Base-by-base conservation (phyloP, 83 land plant species). In the Thuja plicata region DNA sequence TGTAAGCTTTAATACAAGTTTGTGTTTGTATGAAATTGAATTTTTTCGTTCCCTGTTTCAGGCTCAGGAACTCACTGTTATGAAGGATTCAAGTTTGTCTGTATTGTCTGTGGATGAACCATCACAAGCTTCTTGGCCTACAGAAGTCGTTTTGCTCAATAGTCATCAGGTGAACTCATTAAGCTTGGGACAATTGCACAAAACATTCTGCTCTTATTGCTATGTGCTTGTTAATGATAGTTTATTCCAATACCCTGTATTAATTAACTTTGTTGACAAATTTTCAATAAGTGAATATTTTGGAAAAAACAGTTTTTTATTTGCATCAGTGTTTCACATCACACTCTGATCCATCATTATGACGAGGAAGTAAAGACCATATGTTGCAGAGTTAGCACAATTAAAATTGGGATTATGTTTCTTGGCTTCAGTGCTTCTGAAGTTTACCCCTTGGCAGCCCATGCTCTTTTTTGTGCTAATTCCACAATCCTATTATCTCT, bases 121-220 rank as follows among this genome's bases (percentile, higher is more conserved):
- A 60, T 77, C 87, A 77, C 90, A 90, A 62, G 92, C 90, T 74
- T 84, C 95, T 54, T 90, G 91, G 57, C 88, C 92, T 38, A 91
- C 92, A 27, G 93, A 95, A 87, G 91, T 88, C 12, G 93, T 94
- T 80, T 89, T 95, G 50, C 97, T 96, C 88, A 97, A 94, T 30
- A 95, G 96, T 60, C 97, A 96, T 88, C 97, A 97, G 95, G 96
- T 96, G 30, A 50, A 43, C 32, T 77, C 24, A 12, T 45, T 24
- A 50, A n/a, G 21, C 60, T 73, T 89, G 32, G 32, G 35, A 73
- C 77, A 12, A 30, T n/a, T 27, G 9, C 12, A 30, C 32, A 30
- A 73, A 73, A 8, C 74, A 30, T 73, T 30, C 66, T 60, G 27
- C 66, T 60, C 27, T 19, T 60, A 60, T 60, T 60, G 66, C 66